Evolutionary conservation across 805 yeast species (phyloP).

Genomic region (Wickerhamomyces alni): DNA sequence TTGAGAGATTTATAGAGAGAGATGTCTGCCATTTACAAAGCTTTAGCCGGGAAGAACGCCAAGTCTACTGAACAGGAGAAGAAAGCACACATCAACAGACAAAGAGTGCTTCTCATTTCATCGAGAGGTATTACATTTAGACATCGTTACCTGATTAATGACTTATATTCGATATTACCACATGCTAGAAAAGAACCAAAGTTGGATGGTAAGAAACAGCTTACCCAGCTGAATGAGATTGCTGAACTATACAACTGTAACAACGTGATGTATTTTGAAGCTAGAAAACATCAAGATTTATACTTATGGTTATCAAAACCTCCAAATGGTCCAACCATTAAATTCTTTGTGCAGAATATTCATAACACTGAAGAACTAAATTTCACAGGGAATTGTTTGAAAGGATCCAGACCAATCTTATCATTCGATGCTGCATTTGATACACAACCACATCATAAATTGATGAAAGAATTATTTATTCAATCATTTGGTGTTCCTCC

Average conservation of each 20-base stretch:
- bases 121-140: slow-evolving; percentile 94
- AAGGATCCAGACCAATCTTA: slow-evolving; percentile 90
- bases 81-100: slow-evolving; percentile 70
- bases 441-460: slow-evolving; percentile 55
- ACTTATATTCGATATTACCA: slow-evolving; percentile 73
- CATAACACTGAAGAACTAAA: slow-evolving; percentile 95
- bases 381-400: slow-evolving; percentile 92
- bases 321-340: slow-evolving; percentile 95
- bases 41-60: slow-evolving; percentile 44
- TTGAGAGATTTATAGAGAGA: background rate
- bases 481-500: slow-evolving; percentile 96
- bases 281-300: slow-evolving; percentile 92
- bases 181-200: slow-evolving; percentile 96
- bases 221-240: slow-evolving; percentile 85
- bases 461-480: slow-evolving; percentile 76
- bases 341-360: slow-evolving; percentile 89
- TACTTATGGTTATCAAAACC: slow-evolving; percentile 94
- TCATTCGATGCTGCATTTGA: slow-evolving; percentile 84
- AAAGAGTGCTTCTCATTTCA: slow-evolving; percentile 81
- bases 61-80: slow-evolving; percentile 31
- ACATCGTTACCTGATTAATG: slow-evolving; percentile 90
- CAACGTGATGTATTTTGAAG: slow-evolving; percentile 88
- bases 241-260: slow-evolving; percentile 97
- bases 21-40: slow-evolving; percentile 73
- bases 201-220: slow-evolving; percentile 85